Base-by-base conservation (phyloP, 2,329 filamentous ascomycete genomes). In the Fusarium decemcellulare region DNA sequence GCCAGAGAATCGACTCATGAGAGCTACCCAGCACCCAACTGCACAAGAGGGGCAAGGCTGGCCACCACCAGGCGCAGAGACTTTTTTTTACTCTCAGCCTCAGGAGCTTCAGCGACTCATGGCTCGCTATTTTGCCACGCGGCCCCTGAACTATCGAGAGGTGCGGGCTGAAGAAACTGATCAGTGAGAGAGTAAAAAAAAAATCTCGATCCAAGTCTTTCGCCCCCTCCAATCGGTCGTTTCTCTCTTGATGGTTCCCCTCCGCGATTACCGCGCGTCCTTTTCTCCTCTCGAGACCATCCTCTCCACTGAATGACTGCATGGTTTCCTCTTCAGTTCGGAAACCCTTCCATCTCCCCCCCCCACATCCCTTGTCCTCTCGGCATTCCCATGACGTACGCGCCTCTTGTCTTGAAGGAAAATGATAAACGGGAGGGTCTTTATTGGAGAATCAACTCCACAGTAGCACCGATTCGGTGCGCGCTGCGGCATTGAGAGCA, bases 251-350 rank as follows among this genome's bases (percentile, higher is more conserved):
- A 18, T 30, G 14, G 16, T 52, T 32, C 34, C 32, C 47, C 65
- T 70, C 51, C 63, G 67, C 67, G 67, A 70, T 70, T 61, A 68
- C 67, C 67, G 67, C 67, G 57, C 34, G 51, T 53, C 62, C 55
- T 40, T 56, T 27, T n/a, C 54, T 14, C 18, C 18, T 23, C 18
- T 23, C 18, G 18, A 23, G 18, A 23, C 18, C 12, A 40, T 14
- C 52, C 39, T 44, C 52, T 55, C 52, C 52, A 55, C 52, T 40
- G 34, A 42, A 44, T 55, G 52, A 40, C 44, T 53, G 18, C 48
- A 27, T 47, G 44, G 16, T 32, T 47, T 32, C 29, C 47, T 39
- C 50, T 32, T 51, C 48, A 51, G 48, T 34, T 34, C 14, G 23
- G 23, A 23, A 23, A 23, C 23, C 23, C 14, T 40, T 43, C 55